Percentiles rank a stretch among this genome's conserved stretches.
Conservation (phyloP, 306 rosid species). For the Mimosa bimucronata region DNA sequence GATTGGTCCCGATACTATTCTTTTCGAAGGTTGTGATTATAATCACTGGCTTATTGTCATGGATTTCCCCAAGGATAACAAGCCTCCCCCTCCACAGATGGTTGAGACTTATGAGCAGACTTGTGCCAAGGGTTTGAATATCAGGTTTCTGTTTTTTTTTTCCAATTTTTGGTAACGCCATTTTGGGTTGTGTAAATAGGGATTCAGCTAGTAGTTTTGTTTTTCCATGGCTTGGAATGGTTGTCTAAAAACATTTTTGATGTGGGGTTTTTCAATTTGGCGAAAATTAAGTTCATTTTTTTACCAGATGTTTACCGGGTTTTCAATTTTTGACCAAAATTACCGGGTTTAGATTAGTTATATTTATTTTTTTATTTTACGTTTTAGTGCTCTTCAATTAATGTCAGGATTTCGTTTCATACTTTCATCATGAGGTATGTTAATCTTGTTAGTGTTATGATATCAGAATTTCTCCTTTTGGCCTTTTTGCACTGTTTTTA, state of each 20-base stretch:
- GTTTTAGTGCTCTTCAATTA: background rate
- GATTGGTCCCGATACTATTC: constrained; percentile 70
- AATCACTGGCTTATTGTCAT: constrained; percentile 84
- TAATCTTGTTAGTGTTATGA: background rate
- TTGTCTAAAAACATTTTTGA: background rate
- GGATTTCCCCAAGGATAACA: constrained; percentile 59
- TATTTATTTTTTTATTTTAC: background rate
- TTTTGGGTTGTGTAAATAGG: background rate
- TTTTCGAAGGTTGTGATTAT: constrained; percentile 91
- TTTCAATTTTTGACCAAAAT: background rate
- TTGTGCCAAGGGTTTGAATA: constrained; percentile 76
- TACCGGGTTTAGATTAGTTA: background rate
- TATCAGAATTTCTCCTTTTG: background rate
- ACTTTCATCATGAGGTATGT: background rate
- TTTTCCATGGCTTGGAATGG: background rate
- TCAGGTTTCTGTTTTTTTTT: constrained; percentile 50
- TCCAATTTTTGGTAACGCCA: background rate
- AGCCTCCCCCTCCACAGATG: constrained; percentile 64
- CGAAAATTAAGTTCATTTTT: background rate
- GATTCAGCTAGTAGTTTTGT: background rate
- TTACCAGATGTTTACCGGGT: background rate
- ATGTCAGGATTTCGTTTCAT: background rate
- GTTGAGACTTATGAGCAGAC: constrained; percentile 67
- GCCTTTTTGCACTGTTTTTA: background rate
- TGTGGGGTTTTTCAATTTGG: background rate